A percentile compares a stretch with the other conserved stretches of the same genome.
Conservation (phyloP, 257 asterid species). For the Primulina huaijiensis region DNA sequence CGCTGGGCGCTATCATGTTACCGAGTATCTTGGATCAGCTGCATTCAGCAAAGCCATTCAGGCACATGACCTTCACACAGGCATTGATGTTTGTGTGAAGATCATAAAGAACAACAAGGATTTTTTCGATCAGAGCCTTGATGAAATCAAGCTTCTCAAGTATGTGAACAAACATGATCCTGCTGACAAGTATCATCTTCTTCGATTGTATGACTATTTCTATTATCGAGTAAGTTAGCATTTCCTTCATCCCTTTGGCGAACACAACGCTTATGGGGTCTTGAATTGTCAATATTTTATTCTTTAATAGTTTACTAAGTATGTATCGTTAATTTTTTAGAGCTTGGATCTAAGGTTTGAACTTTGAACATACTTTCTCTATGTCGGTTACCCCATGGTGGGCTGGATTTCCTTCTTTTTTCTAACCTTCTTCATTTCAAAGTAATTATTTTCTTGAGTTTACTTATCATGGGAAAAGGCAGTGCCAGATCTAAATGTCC, state of each 20-base stretch:
- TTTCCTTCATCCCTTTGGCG: constrained; percentile 12
- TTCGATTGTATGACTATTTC: constrained; percentile 91
- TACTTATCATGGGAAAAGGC: background rate
- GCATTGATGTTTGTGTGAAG: constrained; percentile 98
- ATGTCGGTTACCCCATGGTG: background rate
- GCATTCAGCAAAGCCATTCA: constrained; percentile 99
- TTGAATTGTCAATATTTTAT: constrained; percentile 4
- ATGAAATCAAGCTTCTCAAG: constrained; percentile 98
- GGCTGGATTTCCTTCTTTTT: constrained; percentile 3
- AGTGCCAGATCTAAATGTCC: constrained; percentile 1
- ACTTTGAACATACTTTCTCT: background rate
- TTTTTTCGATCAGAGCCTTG: constrained; percentile 98
- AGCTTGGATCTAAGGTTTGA: background rate
- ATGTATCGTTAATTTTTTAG: background rate
- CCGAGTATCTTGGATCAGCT: constrained; percentile 99
- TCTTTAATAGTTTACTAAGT: constrained; percentile 9
- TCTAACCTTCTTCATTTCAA: constrained; percentile 4
- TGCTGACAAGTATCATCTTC: constrained; percentile 91
- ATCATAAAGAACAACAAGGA: constrained; percentile 97
- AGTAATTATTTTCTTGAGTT: background rate
- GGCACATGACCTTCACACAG: constrained; percentile 99
- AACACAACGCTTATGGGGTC: background rate
- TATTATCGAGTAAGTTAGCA: constrained; percentile 79
- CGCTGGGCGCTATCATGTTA: constrained; percentile 97
- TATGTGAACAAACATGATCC: constrained; percentile 96